Base-by-base conservation (phyloP, 345 rosid species). In the Sonneratia caseolaris region DNA sequence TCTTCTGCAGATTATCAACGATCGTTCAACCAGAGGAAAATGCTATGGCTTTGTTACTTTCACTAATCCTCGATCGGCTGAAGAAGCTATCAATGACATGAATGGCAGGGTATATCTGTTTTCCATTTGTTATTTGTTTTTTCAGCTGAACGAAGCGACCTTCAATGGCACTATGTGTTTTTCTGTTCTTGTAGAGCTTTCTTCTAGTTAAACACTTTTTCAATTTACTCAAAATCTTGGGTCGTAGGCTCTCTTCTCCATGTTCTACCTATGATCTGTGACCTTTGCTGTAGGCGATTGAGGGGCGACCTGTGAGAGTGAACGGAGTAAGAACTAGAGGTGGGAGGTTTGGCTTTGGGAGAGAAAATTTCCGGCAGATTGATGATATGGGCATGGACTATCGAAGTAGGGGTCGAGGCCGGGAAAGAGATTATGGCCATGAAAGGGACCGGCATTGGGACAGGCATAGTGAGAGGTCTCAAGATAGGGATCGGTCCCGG, bases 11-110 rank as follows among this genome's bases (percentile, higher is more conserved):
- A 86, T 93, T 69, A 82, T 91, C 37, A 89, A 86, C 75, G 97
- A 93, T 61, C 84, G 80, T 24, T 73, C 82, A 40, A 76, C 89
- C 18, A 87, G 90, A 74, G 98, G 97, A 73, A 91, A 87, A 76
- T 89, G 95, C 79, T 91, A 86, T 72, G 90, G 93, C 66, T 91
- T 94, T 75, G 95, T 91, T 65, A 94, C 97, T 64, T 94, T 82
- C 73, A 73, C 88, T 48, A 90, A 86, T 70, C 97, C 89, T 65
- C 78, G 96, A 70, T 90, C 95, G 0, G 97, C 90, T 8, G 71
- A 73, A 81, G 95, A 86, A 76, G 98, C 98, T 70, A 91, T 94
- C 62, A 82, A 71, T 70, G 89, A 87, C 76, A 91, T 90, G 98
- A 79, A 94, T 78, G 98, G 95, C 72, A 83, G 88, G 93, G 98